Conservation (phyloP, 1,139 yeast genomes). For the Pichia terricola region DNA sequence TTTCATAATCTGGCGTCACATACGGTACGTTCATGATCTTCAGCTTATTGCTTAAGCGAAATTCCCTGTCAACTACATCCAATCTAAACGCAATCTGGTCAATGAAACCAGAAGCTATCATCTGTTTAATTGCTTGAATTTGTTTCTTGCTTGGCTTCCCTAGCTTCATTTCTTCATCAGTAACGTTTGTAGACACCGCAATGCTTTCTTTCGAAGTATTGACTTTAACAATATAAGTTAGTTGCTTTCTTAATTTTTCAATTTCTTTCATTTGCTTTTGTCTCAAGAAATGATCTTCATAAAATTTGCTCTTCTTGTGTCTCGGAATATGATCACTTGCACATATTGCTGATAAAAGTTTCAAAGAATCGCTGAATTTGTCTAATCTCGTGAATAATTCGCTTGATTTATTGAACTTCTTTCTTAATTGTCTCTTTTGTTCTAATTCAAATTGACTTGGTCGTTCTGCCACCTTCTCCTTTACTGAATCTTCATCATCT, state of each 20-base stretch:
- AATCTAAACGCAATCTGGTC: conserved; percentile 87
- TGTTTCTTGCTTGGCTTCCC: conserved; percentile 64
- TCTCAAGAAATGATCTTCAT: conserved; percentile 51
- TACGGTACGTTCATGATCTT: conserved; percentile 64
- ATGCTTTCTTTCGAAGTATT: conserved; percentile 51
- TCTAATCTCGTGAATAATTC: conserved; percentile 60
- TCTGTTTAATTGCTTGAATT: conserved; percentile 74
- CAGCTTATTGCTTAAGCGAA: conserved; percentile 47
- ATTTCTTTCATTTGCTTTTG: conserved; percentile 79
- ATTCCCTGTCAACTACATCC: conserved; percentile 61
- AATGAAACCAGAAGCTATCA: conserved; percentile 84
- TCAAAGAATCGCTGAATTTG: conserved; percentile 62
- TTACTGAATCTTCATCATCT: conserved; percentile 25
- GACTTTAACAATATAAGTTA: conserved; percentile 62
- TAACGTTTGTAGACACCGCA: conserved; percentile 35
- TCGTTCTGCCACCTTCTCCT: conserved; percentile 27
- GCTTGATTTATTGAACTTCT: conserved; percentile 45
- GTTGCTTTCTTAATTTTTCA: conserved; percentile 66
- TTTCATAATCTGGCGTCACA: conserved; percentile 40
- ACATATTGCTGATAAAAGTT: conserved; percentile 73
- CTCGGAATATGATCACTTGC: conserved; percentile 71
- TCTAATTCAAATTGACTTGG: conserved; percentile 30
- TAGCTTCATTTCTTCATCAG: conserved; percentile 45
- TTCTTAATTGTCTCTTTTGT: conserved; percentile 35
- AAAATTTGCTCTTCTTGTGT: conserved; percentile 38